Evolutionary conservation across 768 basidiomycete species (phyloP).

Genomic region (Suillus tomentosus): DNA sequence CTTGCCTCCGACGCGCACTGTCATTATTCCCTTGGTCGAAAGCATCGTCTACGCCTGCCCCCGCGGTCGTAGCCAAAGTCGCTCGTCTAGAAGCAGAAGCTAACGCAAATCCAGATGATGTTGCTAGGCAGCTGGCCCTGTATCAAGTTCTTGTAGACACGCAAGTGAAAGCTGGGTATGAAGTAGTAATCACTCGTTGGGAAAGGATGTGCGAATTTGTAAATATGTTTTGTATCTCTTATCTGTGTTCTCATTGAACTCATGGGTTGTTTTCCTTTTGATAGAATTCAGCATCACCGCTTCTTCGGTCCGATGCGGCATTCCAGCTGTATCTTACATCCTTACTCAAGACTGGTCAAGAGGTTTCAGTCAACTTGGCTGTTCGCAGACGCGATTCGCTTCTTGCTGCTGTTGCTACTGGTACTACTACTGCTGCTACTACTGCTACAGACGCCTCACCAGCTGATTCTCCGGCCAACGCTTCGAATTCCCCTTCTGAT

Average conservation of each 20-base stretch:
- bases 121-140: constrained; percentile 67
- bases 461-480: neutral
- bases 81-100: constrained; percentile 78
- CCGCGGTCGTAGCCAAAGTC: constrained; percentile 66
- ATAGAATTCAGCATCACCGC: constrained; percentile 69
- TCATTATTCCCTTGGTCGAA: constrained; percentile 41
- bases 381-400: constrained; percentile 71
- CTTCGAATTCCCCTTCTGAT: constrained; percentile 17
- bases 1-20: constrained; percentile 24
- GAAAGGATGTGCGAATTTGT: constrained; percentile 85
- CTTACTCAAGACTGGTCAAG: constrained; percentile 59
- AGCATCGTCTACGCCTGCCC: constrained; percentile 51
- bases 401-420: constrained; percentile 41
- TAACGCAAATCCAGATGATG: constrained; percentile 70
- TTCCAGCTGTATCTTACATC: constrained; percentile 78
- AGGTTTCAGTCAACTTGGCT: constrained; percentile 60
- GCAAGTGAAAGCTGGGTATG: constrained; percentile 66
- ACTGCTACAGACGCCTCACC: constrained; percentile 19
- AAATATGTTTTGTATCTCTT: constrained; percentile 33
- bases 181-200: constrained; percentile 77
- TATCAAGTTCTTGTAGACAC: constrained; percentile 69
- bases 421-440: constrained; percentile 16
- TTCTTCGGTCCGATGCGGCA: constrained; percentile 68
- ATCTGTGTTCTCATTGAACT: constrained; percentile 9
- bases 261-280: constrained; percentile 8